A percentile compares a stretch with the other conserved stretches of the same genome.
Conservation (phyloP, 2,329 filamentous ascomycete genomes). For the Immersiporthe knoxdaviesiana region DNA sequence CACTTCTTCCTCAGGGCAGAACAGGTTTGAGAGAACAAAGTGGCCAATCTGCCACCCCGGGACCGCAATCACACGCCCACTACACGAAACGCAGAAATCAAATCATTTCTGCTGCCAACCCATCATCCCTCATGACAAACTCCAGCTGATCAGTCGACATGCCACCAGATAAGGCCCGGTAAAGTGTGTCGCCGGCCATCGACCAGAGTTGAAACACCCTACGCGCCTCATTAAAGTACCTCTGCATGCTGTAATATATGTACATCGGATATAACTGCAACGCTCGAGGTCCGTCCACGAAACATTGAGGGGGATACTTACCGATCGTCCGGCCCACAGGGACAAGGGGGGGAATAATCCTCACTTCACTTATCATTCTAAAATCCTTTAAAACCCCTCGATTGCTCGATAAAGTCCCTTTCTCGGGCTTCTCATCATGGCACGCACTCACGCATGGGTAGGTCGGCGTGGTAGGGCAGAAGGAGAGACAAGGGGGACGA, state of each 20-base stretch:
- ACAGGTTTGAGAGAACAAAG: too few species aligned
- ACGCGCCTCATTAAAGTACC: not conserved
- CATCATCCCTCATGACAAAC: not conserved
- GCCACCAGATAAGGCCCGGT: not conserved
- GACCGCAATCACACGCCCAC: not conserved
- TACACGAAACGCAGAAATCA: not conserved
- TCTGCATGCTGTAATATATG: not conserved
- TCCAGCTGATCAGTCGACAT: not conserved
- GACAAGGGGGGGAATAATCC: not conserved
- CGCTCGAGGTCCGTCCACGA: conserved; percentile 10
- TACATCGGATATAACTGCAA: conserved; percentile 16
- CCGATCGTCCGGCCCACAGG: not conserved
- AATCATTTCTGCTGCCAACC: not conserved
- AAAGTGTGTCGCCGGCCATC: not conserved
- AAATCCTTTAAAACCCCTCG: not conserved
- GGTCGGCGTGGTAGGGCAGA: not conserved
- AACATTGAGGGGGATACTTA: conserved; percentile 2
- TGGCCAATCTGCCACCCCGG: not conserved
- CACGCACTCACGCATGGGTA: too few species aligned
- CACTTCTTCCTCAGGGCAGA: too few species aligned
- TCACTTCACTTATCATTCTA: not conserved
- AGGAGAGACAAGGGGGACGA: not conserved
- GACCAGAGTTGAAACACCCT: conserved; percentile 17
- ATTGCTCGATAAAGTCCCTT: not conserved
- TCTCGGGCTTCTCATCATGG: not conserved